Conservation (phyloP, 805 yeast species). For the Suhomyces sp. region DNA sequence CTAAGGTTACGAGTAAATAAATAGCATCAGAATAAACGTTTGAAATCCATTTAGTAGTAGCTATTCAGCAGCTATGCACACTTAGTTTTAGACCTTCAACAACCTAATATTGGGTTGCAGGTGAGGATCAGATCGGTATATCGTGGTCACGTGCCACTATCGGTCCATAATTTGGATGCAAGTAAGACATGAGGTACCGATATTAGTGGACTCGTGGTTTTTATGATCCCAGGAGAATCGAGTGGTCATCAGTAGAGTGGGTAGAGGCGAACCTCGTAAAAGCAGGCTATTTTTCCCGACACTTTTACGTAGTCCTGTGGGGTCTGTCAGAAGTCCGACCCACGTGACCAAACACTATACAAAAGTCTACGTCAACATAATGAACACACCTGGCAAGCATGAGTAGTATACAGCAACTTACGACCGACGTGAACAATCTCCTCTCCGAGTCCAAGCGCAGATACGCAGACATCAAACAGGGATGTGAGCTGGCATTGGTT, state of each 20-base stretch:
- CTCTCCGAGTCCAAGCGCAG: slow-evolving; percentile 70
- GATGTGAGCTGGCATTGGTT: slow-evolving; percentile 20
- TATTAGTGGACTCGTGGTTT: too few species aligned
- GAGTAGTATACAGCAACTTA: slow-evolving; percentile 44
- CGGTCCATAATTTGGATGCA: too few species aligned
- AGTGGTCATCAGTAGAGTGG: too few species aligned
- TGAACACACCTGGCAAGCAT: slow-evolving; percentile 7
- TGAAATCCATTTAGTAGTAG: too few species aligned
- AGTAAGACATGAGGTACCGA: too few species aligned
- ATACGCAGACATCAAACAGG: slow-evolving; percentile 63
- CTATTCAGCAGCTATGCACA: too few species aligned
- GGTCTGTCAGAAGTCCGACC: background rate
- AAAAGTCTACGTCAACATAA: background rate
- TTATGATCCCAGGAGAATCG: too few species aligned
- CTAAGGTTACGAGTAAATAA: background rate
- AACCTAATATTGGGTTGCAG: too few species aligned
- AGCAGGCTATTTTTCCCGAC: too few species aligned
- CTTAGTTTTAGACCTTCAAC: background rate
- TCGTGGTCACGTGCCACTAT: background rate
- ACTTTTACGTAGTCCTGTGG: too few species aligned
- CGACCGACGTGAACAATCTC: slow-evolving; percentile 56
- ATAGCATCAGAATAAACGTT: background rate
- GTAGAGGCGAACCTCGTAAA: too few species aligned
- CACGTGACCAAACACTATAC: background rate
- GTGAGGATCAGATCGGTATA: background rate